These are phyloP conservation scores for Angophora floribunda DNA, from an alignment of 345 rosid species.

Conservation along the genomic window DNA sequence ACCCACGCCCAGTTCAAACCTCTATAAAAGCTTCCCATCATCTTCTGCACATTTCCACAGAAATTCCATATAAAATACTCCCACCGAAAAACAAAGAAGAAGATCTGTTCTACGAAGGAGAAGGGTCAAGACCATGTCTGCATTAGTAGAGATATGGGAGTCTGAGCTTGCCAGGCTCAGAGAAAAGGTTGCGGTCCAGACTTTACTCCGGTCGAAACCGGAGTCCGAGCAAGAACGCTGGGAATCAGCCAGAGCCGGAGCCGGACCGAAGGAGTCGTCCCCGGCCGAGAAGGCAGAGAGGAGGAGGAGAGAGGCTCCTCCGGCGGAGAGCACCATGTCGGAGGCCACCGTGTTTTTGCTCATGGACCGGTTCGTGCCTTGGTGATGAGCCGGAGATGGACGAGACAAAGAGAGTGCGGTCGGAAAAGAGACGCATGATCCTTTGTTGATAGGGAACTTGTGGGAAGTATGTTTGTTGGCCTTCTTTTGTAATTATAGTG, in stretches of 20 bases:
- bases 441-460: neutral
- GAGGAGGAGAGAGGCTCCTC: slow-evolving; percentile 6
- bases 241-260: neutral
- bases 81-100: neutral
- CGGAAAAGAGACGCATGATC: neutral
- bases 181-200: neutral
- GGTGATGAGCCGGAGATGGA: slow-evolving; percentile 8
- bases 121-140: neutral
- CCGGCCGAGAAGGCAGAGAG: slow-evolving; percentile 7
- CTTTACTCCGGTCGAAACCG: neutral
- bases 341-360: slow-evolving; percentile 61
- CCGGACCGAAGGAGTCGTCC: neutral
- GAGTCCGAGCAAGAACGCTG: slow-evolving; percentile 2
- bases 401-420: neutral
- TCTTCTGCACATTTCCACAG: neutral
- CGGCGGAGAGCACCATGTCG: slow-evolving; percentile 29
- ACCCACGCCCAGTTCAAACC: neutral
- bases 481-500: neutral
- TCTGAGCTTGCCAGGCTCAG: slow-evolving; percentile 1
- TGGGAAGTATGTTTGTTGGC: neutral
- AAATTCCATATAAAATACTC: neutral
- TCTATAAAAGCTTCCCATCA: neutral
- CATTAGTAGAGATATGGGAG: neutral
- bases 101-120: neutral
- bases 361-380: slow-evolving; percentile 84